Evolutionary conservation across 345 rosid species (phyloP).

Genomic region (Camelina hispida): DNA sequence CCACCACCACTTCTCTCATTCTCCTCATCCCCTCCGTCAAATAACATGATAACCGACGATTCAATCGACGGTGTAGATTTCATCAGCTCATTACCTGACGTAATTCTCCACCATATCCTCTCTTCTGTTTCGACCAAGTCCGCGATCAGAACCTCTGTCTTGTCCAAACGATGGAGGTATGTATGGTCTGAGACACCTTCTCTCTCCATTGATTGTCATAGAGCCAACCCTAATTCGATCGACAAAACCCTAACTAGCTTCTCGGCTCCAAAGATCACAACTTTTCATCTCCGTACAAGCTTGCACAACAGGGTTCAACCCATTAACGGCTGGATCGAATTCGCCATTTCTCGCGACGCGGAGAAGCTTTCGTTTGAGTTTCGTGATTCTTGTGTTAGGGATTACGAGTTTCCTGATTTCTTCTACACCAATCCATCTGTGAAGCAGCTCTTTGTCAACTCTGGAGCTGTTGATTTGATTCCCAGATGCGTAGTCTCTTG

Average conservation of each 20-base stretch:
- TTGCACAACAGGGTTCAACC: conserved; percentile 14
- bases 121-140: conserved; percentile 38
- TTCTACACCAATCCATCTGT: conserved; percentile 34
- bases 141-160: conserved; percentile 37
- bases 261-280: conserved; percentile 33
- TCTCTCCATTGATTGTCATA: conserved; percentile 32
- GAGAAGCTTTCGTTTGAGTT: conserved; percentile 36
- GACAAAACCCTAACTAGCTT: conserved; percentile 29
- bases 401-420: conserved; percentile 31
- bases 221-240: conserved; percentile 31
- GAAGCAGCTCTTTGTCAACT: conserved; percentile 24
- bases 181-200: conserved; percentile 43
- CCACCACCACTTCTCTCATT: neutral
- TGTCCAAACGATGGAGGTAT: conserved; percentile 41
- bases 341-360: conserved; percentile 10
- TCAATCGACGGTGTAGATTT: conserved; percentile 30
- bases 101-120: conserved; percentile 42
- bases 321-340: conserved; percentile 41
- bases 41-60: neutral
- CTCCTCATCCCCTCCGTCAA: neutral
- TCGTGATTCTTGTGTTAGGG: conserved; percentile 32
- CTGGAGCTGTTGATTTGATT: conserved; percentile 31
- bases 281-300: conserved; percentile 30
- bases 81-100: conserved; percentile 39
- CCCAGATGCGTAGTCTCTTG: conserved; percentile 31